Percentiles rank a stretch among this genome's conserved stretches.
Evolutionary conservation across 2,329 filamentous ascomycete genomes (phyloP).

Genomic region (Setomelanomma holmii): DNA sequence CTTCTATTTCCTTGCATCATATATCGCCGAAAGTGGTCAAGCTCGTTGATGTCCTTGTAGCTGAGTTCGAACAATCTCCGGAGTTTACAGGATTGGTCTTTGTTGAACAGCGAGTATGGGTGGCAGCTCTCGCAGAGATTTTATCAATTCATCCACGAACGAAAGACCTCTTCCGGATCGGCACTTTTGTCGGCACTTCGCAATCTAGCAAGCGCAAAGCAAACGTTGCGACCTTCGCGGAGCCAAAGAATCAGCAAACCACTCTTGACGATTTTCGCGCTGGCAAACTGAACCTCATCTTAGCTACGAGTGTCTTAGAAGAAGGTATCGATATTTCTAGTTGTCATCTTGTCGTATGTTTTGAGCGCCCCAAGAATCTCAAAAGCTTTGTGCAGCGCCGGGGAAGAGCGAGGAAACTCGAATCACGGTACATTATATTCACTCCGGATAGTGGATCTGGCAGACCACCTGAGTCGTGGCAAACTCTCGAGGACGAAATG

Average conservation of each 20-base stretch:
- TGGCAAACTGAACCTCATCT: conserved; percentile 63
- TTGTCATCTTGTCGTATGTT: conserved; percentile 71
- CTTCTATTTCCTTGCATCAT: conserved; percentile 23
- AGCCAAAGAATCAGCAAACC: conserved; percentile 56
- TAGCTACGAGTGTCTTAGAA: conserved; percentile 66
- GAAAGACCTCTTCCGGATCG: conserved; percentile 47
- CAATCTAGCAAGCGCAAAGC: conserved; percentile 50
- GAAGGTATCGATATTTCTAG: conserved; percentile 69
- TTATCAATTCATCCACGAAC: conserved; percentile 42
- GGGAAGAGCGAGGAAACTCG: conserved; percentile 65
- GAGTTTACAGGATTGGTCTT: conserved; percentile 55
- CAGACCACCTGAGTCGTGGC: conserved; percentile 62
- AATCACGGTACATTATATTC: conserved; percentile 64
- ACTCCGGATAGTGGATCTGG: conserved; percentile 43
- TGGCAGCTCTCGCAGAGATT: conserved; percentile 51
- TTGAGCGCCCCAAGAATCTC: conserved; percentile 66
- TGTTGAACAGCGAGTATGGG: conserved; percentile 54
- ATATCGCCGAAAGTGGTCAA: conserved; percentile 46
- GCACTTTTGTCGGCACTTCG: conserved; percentile 63
- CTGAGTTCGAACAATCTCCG: conserved; percentile 32
- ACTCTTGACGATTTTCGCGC: conserved; percentile 62
- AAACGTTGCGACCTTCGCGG: conserved; percentile 58
- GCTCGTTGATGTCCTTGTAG: conserved; percentile 46
- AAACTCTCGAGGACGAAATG: conserved; percentile 74
- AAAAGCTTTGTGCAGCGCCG: conserved; percentile 71